Percentiles rank a stretch among this genome's conserved stretches.
These are phyloP conservation scores for Mortierella sp. DNA, from an alignment of 371 early-diverging fungal genomes.

Conservation along the genomic window DNA sequence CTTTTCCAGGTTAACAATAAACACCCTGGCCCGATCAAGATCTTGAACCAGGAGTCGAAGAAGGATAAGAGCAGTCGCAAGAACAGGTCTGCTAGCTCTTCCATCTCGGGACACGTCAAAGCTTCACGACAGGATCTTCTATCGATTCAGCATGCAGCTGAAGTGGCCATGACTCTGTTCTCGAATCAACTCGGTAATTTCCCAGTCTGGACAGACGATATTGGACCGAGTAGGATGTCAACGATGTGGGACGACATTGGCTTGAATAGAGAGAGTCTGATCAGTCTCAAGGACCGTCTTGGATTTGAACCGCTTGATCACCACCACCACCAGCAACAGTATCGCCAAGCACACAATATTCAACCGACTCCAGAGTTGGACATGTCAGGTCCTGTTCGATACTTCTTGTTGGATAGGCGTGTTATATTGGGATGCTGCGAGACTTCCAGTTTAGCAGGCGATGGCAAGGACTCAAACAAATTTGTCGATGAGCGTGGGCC, in stretches of 20 bases:
- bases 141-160: constrained; percentile 80
- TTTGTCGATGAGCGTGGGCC: constrained; percentile 54
- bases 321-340: constrained; percentile 9
- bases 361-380: constrained; percentile 4
- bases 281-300: constrained; percentile 8
- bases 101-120: constrained; percentile 45
- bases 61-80: constrained; percentile 45
- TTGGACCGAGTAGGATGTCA: constrained; percentile 68
- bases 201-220: constrained; percentile 67
- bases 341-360: neutral
- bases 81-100: constrained; percentile 45
- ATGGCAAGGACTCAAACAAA: constrained; percentile 3
- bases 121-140: constrained; percentile 45
- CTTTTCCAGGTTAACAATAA: constrained; percentile 51
- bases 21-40: constrained; percentile 54
- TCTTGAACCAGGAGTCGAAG: constrained; percentile 38
- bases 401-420: constrained; percentile 75
- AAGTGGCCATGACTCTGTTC: constrained; percentile 78
- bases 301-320: constrained; percentile 32
- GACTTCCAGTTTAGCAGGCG: constrained; percentile 35
- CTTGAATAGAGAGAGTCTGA: constrained; percentile 44
- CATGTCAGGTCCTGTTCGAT: constrained; percentile 64
- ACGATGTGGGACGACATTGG: constrained; percentile 69
- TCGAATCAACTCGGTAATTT: constrained; percentile 79
- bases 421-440: constrained; percentile 74